These are phyloP conservation scores for Thelonectria blattea DNA, from an alignment of 2,329 filamentous ascomycete genomes.

Conservation along the genomic window DNA sequence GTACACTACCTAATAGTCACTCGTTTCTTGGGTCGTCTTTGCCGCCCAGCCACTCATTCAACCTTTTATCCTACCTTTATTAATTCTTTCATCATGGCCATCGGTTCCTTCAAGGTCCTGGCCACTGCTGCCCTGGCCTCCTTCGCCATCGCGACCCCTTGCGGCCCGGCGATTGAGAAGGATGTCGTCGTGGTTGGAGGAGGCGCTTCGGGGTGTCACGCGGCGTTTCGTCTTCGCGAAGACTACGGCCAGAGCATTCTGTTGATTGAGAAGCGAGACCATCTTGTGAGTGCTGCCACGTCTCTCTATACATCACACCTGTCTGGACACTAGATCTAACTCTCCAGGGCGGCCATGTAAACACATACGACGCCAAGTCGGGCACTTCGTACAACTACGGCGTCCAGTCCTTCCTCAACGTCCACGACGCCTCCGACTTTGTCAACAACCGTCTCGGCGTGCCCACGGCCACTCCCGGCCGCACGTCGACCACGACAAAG, in stretches of 20 bases:
- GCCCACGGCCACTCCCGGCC: constrained; percentile 31
- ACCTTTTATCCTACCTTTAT: background rate
- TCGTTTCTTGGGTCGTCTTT: background rate
- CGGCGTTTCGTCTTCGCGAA: constrained; percentile 45
- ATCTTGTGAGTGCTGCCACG: constrained; percentile 36
- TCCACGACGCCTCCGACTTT: constrained; percentile 48
- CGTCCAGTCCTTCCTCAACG: constrained; percentile 47
- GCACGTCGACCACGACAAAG: constrained; percentile 37
- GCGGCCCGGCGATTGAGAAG: constrained; percentile 18
- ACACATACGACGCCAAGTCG: constrained; percentile 54
- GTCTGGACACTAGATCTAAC: too few species aligned
- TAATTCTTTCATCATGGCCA: constrained; percentile 5
- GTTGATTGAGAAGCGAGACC: constrained; percentile 44
- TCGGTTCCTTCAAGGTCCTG: constrained; percentile 2
- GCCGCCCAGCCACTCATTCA: background rate
- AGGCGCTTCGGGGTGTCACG: constrained; percentile 46
- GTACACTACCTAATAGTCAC: constrained; percentile 2
- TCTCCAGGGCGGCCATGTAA: constrained; percentile 54
- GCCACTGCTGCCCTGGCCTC: constrained; percentile 15
- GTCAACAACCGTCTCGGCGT: constrained; percentile 51
- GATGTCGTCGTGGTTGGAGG: constrained; percentile 47
- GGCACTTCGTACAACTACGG: constrained; percentile 44
- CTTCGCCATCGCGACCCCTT: constrained; percentile 4
- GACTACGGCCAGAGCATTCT: constrained; percentile 43
- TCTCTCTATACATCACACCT: too few species aligned